These are phyloP conservation scores for Ogataea hybrid DNA, from an alignment of 1,139 yeast genomes.

Conservation along the genomic window DNA sequence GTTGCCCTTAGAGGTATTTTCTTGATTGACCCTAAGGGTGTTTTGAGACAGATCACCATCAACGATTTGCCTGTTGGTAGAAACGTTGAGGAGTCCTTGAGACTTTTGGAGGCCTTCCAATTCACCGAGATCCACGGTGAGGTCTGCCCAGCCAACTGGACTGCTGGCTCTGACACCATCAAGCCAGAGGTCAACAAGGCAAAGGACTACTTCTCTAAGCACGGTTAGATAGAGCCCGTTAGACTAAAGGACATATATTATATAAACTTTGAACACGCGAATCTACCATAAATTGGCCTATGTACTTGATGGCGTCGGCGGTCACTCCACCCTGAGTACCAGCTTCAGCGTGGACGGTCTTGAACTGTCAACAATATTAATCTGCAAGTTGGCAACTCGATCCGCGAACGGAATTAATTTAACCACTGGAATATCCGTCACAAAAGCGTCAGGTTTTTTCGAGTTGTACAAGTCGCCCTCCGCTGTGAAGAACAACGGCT, in stretches of 20 bases:
- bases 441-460: conserved; percentile 7
- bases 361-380: conserved; percentile 12
- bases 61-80: conserved; percentile 99
- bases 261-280: neutral
- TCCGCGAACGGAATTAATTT: conserved; percentile 14
- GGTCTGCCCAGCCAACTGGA: conserved; percentile 99
- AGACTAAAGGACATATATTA: neutral
- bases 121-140: conserved; percentile 98
- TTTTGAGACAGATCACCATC: conserved; percentile 92
- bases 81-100: conserved; percentile 94
- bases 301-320: neutral
- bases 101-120: conserved; percentile 98
- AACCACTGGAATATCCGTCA: neutral
- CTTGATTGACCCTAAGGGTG: conserved; percentile 94
- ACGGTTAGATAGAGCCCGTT: conserved; percentile 22
- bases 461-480: conserved; percentile 27
- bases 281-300: neutral
- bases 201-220: conserved; percentile 67
- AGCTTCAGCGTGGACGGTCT: conserved; percentile 7
- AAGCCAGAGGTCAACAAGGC: conserved; percentile 81
- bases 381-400: conserved; percentile 7
- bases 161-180: conserved; percentile 94
- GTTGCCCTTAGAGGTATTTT: conserved; percentile 97
- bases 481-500: conserved; percentile 22
- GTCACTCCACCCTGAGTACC: conserved; percentile 3